phyloP scores from a whole-genome alignment of 495 filamentous ascomycete genomes.

The Sphaerosporella brunnea region DNA sequence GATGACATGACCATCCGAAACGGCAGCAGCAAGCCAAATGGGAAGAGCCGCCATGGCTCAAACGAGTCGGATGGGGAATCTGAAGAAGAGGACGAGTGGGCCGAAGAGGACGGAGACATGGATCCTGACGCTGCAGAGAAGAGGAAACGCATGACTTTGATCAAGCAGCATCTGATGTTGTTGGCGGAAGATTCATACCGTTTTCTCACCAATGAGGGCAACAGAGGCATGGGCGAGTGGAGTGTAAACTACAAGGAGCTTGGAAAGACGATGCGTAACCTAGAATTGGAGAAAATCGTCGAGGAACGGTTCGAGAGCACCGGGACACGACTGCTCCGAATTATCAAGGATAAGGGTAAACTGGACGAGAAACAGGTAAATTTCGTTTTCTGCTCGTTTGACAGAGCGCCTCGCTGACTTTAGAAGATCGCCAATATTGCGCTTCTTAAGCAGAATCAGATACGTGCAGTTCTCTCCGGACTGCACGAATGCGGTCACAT shows the following conservation, averaged over 20 bases:
- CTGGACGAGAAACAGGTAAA: slow-evolving; percentile 63
- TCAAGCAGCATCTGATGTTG: slow-evolving; percentile 62
- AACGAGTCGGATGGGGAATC: slow-evolving; percentile 30
- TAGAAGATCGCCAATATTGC: slow-evolving; percentile 43
- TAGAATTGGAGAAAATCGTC: slow-evolving; percentile 62
- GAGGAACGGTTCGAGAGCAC: slow-evolving; percentile 54
- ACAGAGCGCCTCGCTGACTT: not conserved
- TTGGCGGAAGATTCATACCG: slow-evolving; percentile 52
- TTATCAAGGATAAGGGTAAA: slow-evolving; percentile 71
- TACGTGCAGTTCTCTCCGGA: slow-evolving; percentile 59
- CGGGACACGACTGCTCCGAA: slow-evolving; percentile 58
- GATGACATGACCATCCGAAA: slow-evolving; percentile 18
- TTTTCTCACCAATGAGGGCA: slow-evolving; percentile 45
- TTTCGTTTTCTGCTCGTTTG: not conserved
- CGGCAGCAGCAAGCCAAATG: slow-evolving; percentile 9
- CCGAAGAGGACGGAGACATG: slow-evolving; percentile 29
- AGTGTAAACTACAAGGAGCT: slow-evolving; percentile 58
- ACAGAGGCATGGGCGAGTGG: slow-evolving; percentile 49
- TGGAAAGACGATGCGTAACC: slow-evolving; percentile 45
- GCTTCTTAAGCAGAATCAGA: slow-evolving; percentile 59
- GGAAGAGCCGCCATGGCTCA: slow-evolving; percentile 15
- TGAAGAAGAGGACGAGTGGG: slow-evolving; percentile 26
- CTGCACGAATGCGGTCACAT: slow-evolving; percentile 72
- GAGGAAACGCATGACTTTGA: slow-evolving; percentile 32
- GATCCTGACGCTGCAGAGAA: slow-evolving; percentile 23